These are phyloP conservation scores for Lizonia empirigonia DNA, from an alignment of 2,329 filamentous ascomycete species.

Conservation along the genomic window DNA sequence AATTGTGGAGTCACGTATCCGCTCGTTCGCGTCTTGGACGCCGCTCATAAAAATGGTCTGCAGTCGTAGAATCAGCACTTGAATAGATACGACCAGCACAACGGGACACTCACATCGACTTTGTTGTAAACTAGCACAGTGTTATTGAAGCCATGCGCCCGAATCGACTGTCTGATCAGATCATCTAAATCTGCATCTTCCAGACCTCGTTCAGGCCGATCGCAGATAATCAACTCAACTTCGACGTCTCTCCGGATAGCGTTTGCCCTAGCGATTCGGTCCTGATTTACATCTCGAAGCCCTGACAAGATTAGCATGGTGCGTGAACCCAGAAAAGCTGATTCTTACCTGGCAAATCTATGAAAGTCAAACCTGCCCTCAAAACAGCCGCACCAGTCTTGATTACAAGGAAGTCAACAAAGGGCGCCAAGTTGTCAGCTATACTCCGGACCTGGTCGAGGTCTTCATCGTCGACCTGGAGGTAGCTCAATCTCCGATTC, in stretches of 20 bases:
- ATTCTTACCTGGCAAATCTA: slow-evolving; percentile 7
- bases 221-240: slow-evolving; percentile 12
- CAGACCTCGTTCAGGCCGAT: slow-evolving; percentile 11
- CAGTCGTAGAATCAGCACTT: background rate
- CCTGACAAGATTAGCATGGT: background rate
- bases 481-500: background rate
- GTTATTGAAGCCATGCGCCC: slow-evolving; percentile 12
- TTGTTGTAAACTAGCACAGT: slow-evolving; percentile 12
- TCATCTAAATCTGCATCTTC: slow-evolving; percentile 11
- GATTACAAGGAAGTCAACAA: slow-evolving; percentile 12
- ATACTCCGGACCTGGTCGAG: slow-evolving; percentile 1
- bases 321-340: background rate
- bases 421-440: slow-evolving; percentile 5
- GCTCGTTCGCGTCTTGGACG: slow-evolving; percentile 7
- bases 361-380: slow-evolving; percentile 9
- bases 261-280: slow-evolving; percentile 9
- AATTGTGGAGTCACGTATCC: background rate
- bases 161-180: slow-evolving; percentile 11
- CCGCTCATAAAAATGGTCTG: slow-evolving; percentile 17
- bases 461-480: slow-evolving; percentile 1
- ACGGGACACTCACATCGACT: background rate
- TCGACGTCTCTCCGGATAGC: slow-evolving; percentile 9
- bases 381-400: slow-evolving; percentile 7
- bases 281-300: slow-evolving; percentile 11
- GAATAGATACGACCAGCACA: fast-evolving